Conservation (phyloP, 1,284 basidiomycete genomes). For the Trichosporon coremiiforme region DNA sequence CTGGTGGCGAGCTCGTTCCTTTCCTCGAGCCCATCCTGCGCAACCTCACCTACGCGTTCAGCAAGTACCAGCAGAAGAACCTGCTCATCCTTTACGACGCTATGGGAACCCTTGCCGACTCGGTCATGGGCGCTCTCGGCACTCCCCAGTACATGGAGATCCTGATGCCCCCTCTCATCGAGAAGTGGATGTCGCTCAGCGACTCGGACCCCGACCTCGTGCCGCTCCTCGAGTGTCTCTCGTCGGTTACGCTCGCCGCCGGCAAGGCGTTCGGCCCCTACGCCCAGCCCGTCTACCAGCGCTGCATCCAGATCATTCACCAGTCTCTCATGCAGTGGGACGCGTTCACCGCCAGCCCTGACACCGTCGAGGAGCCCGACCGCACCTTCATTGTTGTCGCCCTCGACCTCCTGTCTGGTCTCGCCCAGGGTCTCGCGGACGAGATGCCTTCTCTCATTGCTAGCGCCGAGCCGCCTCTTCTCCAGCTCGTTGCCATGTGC, state of each 20-base stretch:
- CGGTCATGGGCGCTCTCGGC: constrained; percentile 84
- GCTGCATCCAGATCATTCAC: constrained; percentile 86
- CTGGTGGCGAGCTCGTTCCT: constrained; percentile 82
- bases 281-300: constrained; percentile 87
- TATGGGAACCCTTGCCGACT: constrained; percentile 94
- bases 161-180: constrained; percentile 91
- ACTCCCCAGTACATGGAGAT: constrained; percentile 87
- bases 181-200: constrained; percentile 82
- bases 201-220: constrained; percentile 93
- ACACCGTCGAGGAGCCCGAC: constrained; percentile 83
- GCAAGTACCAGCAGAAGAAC: constrained; percentile 99
- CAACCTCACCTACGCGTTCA: constrained; percentile 93
- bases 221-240: constrained; percentile 94
- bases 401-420: constrained; percentile 87
- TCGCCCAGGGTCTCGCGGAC: constrained; percentile 90
- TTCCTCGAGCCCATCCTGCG: constrained; percentile 93
- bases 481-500: constrained; percentile 78
- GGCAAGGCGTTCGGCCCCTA: constrained; percentile 88
- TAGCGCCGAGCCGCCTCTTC: constrained; percentile 70
- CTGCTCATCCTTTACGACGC: constrained; percentile 98
- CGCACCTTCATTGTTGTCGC: constrained; percentile 96
- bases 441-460: constrained; percentile 71
- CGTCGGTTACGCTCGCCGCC: constrained; percentile 95
- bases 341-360: constrained; percentile 64
- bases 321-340: constrained; percentile 78